A percentile compares a stretch with the other conserved stretches of the same genome.
Evolutionary conservation across 257 asterid genomes (phyloP).

Genomic region (Phtheirospermum japonicum): DNA sequence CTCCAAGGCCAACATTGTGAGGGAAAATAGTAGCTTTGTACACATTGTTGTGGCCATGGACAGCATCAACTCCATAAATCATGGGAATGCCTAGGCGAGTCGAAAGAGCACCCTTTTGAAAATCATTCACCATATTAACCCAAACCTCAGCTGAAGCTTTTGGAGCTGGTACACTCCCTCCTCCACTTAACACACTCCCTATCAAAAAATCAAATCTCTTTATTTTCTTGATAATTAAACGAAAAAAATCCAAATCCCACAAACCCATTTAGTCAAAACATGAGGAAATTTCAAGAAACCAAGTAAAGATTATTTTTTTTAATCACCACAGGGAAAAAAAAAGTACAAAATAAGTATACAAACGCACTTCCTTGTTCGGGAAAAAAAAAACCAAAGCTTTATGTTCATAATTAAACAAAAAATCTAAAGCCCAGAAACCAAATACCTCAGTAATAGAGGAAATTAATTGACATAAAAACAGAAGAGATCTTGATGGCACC

Average conservation of each 20-base stretch:
- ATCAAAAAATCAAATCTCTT: slow-evolving; percentile 14
- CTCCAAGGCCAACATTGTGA: slow-evolving; percentile 83
- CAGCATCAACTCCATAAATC: slow-evolving; percentile 71
- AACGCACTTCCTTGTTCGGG: too few relatives aligned
- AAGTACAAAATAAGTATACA: too few relatives aligned
- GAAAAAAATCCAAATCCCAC: background rate
- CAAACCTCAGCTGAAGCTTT: slow-evolving; percentile 58
- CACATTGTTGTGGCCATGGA: slow-evolving; percentile 76
- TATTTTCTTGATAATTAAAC: background rate
- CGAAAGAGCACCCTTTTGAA: slow-evolving; percentile 63
- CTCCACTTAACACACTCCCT: slow-evolving; percentile 83
- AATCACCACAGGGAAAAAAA: too few relatives aligned
- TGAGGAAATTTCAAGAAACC: background rate
- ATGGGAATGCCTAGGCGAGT: slow-evolving; percentile 65
- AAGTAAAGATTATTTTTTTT: too few relatives aligned
- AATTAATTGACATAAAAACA: too few relatives aligned
- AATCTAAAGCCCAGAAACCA: too few relatives aligned
- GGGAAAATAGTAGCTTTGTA: slow-evolving; percentile 67
- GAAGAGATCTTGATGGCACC: too few relatives aligned
- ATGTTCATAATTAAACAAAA: too few relatives aligned
- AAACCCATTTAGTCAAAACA: background rate
- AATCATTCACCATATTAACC: slow-evolving; percentile 63
- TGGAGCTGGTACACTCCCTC: slow-evolving; percentile 71
- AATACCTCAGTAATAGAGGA: too few relatives aligned
- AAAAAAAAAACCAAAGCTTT: too few relatives aligned